A percentile compares a stretch with the other conserved stretches of the same genome.
Evolutionary conservation across 1,139 yeast species (phyloP).

Genomic region (Saccharomyces hybrid): DNA sequence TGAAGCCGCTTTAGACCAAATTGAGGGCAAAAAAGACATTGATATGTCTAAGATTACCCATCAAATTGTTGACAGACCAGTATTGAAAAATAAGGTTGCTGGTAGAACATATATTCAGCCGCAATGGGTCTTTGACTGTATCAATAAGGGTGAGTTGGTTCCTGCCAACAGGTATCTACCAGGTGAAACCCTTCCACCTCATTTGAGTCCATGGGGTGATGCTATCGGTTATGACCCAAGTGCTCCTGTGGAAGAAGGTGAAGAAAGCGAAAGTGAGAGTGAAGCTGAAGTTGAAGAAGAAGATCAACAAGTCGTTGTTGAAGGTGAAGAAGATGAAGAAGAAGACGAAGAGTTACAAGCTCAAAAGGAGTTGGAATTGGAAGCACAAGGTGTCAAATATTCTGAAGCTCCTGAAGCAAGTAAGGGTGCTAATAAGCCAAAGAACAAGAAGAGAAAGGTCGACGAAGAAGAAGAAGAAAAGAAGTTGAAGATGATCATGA

Average conservation of each 20-base stretch:
- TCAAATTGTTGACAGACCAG: conserved; percentile 90
- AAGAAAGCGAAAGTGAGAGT: conserved; percentile 43
- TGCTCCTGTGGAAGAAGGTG: conserved; percentile 46
- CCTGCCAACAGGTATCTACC: conserved; percentile 81
- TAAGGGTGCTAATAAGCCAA: conserved; percentile 17
- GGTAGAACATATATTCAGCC: conserved; percentile 95
- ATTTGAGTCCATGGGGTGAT: conserved; percentile 98
- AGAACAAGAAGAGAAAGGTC: conserved; percentile 37
- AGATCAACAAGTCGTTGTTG: conserved; percentile 38
- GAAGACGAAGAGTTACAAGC: conserved; percentile 56
- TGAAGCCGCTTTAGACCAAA: conserved; percentile 81
- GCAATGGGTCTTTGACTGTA: conserved; percentile 92
- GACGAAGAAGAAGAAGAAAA: conserved; percentile 67
- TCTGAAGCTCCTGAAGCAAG: conserved; percentile 45
- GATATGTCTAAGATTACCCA: conserved; percentile 74
- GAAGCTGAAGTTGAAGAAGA: conserved; percentile 42
- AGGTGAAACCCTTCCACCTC: conserved; percentile 94
- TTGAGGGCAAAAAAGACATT: conserved; percentile 39
- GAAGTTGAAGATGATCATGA: conserved; percentile 89
- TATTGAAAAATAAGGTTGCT: conserved; percentile 63
- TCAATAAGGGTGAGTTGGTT: conserved; percentile 68
- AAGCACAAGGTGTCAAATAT: conserved; percentile 77
- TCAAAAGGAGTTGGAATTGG: conserved; percentile 82
- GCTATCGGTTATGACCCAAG: conserved; percentile 83
- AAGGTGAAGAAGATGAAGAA: conserved; percentile 41